A percentile compares a stretch with the other conserved stretches of the same genome.
Evolutionary conservation across 2,329 filamentous ascomycete species (phyloP).

Genomic region (Microthyrium microscopicum): DNA sequence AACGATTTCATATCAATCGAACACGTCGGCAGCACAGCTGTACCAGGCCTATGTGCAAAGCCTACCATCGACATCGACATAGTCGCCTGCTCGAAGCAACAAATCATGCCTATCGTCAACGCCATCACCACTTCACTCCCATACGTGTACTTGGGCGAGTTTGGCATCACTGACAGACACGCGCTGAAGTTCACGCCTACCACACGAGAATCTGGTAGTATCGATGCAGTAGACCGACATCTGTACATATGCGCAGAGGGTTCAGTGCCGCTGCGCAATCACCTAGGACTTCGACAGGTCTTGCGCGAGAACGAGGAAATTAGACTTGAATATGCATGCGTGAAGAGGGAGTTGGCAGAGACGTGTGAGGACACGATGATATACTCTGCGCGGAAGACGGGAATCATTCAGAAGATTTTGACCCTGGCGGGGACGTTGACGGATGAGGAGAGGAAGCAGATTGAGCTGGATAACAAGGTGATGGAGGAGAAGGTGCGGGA

Average conservation of each 20-base stretch:
- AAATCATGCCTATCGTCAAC: slow-evolving; percentile 15
- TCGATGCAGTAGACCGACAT: slow-evolving; percentile 15
- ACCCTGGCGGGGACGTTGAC: too few relatives aligned
- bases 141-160: slow-evolving; percentile 21
- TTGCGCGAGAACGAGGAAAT: too few relatives aligned
- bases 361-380: too few relatives aligned
- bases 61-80: slow-evolving; percentile 22
- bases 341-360: too few relatives aligned
- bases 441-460: too few relatives aligned
- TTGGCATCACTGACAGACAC: slow-evolving; percentile 20
- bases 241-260: slow-evolving; percentile 22
- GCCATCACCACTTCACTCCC: slow-evolving; percentile 15
- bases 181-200: too few relatives aligned
- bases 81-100: slow-evolving; percentile 14
- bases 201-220: slow-evolving; percentile 17
- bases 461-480: too few relatives aligned
- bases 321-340: too few relatives aligned
- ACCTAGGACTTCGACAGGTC: slow-evolving; percentile 21
- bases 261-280: slow-evolving; percentile 18
- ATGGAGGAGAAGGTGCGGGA: too few relatives aligned
- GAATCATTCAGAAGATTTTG: too few relatives aligned
- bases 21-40: slow-evolving; percentile 23
- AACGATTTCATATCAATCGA: slow-evolving; percentile 16
- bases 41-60: slow-evolving; percentile 20
- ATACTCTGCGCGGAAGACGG: too few relatives aligned